Conservation (phyloP, 2,329 filamentous ascomycete species). For the Pseudogymnoascus pannorum region DNA sequence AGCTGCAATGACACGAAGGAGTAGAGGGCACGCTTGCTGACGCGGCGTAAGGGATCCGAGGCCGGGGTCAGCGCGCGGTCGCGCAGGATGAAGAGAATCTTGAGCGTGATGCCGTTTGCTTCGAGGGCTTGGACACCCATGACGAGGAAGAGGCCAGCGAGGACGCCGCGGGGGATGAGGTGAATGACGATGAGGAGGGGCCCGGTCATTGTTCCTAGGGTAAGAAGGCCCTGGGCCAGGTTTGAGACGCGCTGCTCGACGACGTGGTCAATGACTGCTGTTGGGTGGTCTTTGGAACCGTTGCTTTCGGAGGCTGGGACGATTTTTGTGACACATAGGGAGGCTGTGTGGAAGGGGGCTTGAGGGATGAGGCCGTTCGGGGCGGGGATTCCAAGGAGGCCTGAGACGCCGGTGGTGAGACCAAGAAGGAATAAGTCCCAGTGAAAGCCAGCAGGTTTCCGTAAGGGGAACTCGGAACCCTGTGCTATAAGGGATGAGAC, state of each 20-base stretch:
- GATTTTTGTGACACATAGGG: slow-evolving; percentile 63
- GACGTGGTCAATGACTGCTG: slow-evolving; percentile 50
- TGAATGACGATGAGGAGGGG: slow-evolving; percentile 68
- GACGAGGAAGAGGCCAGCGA: slow-evolving; percentile 76
- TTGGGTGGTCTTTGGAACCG: slow-evolving; percentile 50
- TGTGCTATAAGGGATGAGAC: slow-evolving; percentile 78
- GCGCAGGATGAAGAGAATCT: slow-evolving; percentile 61
- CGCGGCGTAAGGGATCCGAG: slow-evolving; percentile 50
- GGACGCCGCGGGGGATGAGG: slow-evolving; percentile 70
- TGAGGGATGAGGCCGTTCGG: slow-evolving; percentile 80
- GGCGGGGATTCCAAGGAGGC: slow-evolving; percentile 69
- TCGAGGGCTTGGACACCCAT: slow-evolving; percentile 76
- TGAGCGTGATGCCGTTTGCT: slow-evolving; percentile 69
- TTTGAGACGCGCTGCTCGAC: slow-evolving; percentile 77
- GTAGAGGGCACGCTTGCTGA: slow-evolving; percentile 66
- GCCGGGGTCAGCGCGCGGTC: slow-evolving; percentile 56
- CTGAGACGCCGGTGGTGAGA: slow-evolving; percentile 67
- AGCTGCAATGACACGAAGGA: slow-evolving; percentile 62
- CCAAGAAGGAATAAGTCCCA: slow-evolving; percentile 81
- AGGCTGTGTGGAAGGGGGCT: slow-evolving; percentile 73
- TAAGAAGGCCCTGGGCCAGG: slow-evolving; percentile 68
- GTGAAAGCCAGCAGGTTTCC: slow-evolving; percentile 76
- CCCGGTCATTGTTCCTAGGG: slow-evolving; percentile 70
- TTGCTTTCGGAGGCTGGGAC: slow-evolving; percentile 43
- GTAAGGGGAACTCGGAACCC: slow-evolving; percentile 73